Evolutionary conservation across 495 filamentous ascomycete species (phyloP), one percentile per base, ranked within the genome.

Genomic region (Xylaria flabelliformis): DNA sequence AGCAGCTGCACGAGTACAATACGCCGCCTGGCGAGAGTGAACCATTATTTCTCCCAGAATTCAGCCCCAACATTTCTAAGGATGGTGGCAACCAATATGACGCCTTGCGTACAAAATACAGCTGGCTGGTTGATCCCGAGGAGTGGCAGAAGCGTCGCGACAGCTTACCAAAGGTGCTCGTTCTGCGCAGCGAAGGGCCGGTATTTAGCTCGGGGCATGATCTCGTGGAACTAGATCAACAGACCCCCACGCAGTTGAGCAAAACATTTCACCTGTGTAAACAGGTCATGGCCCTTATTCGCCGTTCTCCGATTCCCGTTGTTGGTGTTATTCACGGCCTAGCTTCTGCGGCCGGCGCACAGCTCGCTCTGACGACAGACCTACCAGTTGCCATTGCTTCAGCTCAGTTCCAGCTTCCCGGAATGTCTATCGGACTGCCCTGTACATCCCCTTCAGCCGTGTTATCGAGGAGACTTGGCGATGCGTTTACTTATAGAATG

Each of bases 181-280:
- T 78, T 42, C 65, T 78, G 10, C 74, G 74, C 32, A 62, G 50
- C 34, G 17, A 70, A 34, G 78, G 74, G 10, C 74, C 74, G 19
- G 73, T 77, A 24, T 80, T 80, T 64, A 72, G 70, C 58, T 75
- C 76, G 5, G 77, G 78, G 39, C 76, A 80, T 53, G 74, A 79
- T 69, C 69, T 79, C 3, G 50, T 56, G 13, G 78, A 80, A 61
- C 32, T 77, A 1, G 66, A 67, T 13, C 10, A 41, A 26, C 51
- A n/a, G 1, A 4, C 0, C 51, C 3, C 10, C 21, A 1, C 0
- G 3, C 15, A 55, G 24, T 9, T 55, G 10, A 0, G 0, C 3
- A 15, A 2, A 0, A 29, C 51, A 3, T 55, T 55, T 26, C 7
- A 26, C 0, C 10, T 55, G n/a, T 51, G 48, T 51, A 24, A n/a